Evolutionary conservation across 768 basidiomycete species (phyloP).

Genomic region (Pisolithus albus): DNA sequence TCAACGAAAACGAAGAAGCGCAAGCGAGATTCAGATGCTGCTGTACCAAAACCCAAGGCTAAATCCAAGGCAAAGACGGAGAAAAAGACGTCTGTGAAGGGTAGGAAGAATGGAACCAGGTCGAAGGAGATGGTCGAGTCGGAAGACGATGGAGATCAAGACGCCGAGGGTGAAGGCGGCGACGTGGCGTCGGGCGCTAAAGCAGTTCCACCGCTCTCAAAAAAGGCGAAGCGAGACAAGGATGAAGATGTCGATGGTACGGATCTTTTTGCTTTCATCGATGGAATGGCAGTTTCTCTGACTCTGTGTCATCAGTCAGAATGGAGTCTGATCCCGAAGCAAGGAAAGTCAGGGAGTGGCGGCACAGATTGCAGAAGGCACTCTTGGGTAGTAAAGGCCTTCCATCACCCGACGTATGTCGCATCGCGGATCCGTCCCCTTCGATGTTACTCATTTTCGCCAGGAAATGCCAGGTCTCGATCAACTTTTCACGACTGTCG

Average conservation of each 20-base stretch:
- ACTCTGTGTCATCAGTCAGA: constrained; percentile 26
- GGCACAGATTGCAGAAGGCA: constrained; percentile 85
- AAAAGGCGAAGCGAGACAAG: constrained; percentile 55
- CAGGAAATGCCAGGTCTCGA: constrained; percentile 78
- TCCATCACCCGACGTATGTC: constrained; percentile 59
- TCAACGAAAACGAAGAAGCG: constrained; percentile 45
- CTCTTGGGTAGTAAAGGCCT: constrained; percentile 61
- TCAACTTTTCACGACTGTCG: constrained; percentile 67
- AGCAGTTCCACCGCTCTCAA: constrained; percentile 53
- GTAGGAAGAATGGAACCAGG: constrained; percentile 53
- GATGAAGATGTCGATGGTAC: constrained; percentile 57
- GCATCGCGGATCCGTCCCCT: background rate
- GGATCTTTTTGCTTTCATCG: constrained; percentile 13
- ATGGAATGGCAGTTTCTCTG: background rate
- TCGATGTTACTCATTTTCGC: constrained; percentile 5
- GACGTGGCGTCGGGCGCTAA: constrained; percentile 46
- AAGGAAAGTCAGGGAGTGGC: constrained; percentile 79
- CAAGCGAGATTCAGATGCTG: constrained; percentile 56
- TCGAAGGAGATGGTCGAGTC: constrained; percentile 61
- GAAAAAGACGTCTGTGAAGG: constrained; percentile 27
- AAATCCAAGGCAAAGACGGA: constrained; percentile 44
- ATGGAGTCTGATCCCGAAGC: constrained; percentile 55
- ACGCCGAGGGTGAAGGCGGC: constrained; percentile 42
- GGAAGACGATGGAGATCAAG: constrained; percentile 51
- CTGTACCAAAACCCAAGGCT: constrained; percentile 29